Percentiles rank a stretch among this genome's conserved stretches.
Evolutionary conservation across 2,329 filamentous ascomycete genomes (phyloP).

Genomic region (Pseudogymnoascus sp.): DNA sequence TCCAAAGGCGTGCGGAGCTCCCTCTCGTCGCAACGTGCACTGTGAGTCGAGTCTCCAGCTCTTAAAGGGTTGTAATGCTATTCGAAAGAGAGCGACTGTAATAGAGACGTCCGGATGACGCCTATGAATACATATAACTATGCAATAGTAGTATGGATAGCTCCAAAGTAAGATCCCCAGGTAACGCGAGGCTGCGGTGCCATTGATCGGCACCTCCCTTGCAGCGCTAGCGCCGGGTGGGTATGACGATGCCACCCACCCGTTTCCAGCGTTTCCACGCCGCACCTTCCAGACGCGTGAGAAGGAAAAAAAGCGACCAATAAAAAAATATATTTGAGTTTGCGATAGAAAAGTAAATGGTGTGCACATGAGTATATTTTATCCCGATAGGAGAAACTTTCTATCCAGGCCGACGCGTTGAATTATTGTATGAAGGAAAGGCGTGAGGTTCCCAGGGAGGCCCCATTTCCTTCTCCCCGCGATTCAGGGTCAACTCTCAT

Average conservation of each 20-base stretch:
- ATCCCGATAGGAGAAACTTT: not conserved
- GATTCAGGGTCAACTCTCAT: not conserved
- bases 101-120: not conserved
- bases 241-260: not conserved
- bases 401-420: not conserved
- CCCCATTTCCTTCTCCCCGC: not conserved
- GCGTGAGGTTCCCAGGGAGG: not conserved
- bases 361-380: not conserved
- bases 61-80: not conserved
- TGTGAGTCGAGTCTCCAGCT: not conserved
- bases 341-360: not conserved
- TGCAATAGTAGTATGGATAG: not conserved
- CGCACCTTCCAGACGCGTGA: not conserved
- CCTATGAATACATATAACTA: not conserved
- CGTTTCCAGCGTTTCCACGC: not conserved
- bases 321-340: not conserved
- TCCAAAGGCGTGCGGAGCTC: not conserved
- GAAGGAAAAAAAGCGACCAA: not conserved
- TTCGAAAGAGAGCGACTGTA: not conserved
- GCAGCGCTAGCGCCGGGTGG: not conserved
- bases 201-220: not conserved
- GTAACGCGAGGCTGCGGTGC: not conserved
- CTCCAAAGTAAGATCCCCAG: not conserved
- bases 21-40: not conserved
- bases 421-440: not conserved